Evolutionary conservation across 2,329 filamentous ascomycete genomes (phyloP).

Genomic region (Emmonsia crescens): DNA sequence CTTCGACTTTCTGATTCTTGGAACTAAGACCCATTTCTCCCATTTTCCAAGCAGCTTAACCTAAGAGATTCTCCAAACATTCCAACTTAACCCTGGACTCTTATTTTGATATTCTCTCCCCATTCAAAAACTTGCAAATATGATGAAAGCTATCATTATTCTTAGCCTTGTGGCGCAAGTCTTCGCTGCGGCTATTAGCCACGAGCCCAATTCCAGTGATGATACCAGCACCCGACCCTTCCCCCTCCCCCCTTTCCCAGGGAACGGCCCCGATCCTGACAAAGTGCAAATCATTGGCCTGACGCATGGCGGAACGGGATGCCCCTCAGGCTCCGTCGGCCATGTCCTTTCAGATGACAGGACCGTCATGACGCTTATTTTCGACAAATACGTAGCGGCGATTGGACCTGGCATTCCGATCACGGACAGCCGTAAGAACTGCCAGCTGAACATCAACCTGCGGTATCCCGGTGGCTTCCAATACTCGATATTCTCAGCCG

Average conservation of each 20-base stretch:
- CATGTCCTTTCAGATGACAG: constrained; percentile 34
- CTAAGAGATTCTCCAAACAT: not conserved
- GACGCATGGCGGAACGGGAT: constrained; percentile 39
- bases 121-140: not conserved
- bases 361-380: constrained; percentile 40
- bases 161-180: constrained; percentile 12
- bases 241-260: constrained; percentile 3
- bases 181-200: constrained; percentile 14
- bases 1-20: not conserved
- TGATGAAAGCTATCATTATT: constrained; percentile 11
- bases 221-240: constrained; percentile 5
- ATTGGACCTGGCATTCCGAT: constrained; percentile 36
- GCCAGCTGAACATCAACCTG: constrained; percentile 44
- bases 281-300: constrained; percentile 34
- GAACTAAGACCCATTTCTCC: not conserved
- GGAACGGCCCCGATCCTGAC: constrained; percentile 18
- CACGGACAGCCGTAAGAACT: constrained; percentile 42
- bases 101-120: not conserved
- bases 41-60: not conserved
- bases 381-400: constrained; percentile 41
- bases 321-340: constrained; percentile 35
- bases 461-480: constrained; percentile 43
- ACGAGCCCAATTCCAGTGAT: not conserved
- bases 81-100: not conserved
- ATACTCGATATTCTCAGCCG: constrained; percentile 42